phyloP scores from a whole-genome alignment of 2,329 filamentous ascomycete species.

The Capronia americana region DNA sequence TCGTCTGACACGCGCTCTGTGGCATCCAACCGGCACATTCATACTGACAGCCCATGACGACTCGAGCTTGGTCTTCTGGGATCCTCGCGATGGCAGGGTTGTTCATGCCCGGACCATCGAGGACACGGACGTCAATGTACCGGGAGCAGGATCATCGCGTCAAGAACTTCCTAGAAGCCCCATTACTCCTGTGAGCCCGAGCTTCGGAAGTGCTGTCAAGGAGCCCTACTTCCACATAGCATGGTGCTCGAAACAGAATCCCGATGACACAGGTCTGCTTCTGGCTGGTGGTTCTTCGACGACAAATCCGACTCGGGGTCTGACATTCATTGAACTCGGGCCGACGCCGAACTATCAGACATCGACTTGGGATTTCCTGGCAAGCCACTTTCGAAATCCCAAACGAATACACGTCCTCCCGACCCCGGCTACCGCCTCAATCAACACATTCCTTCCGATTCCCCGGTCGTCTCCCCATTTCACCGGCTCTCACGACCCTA shows the following conservation, averaged over 20 bases:
- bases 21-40: conserved; percentile 95
- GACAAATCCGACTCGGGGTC: conserved; percentile 71
- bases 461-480: conserved; percentile 86
- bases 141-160: conserved; percentile 55
- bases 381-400: conserved; percentile 76
- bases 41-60: conserved; percentile 88
- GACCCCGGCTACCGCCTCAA: conserved; percentile 77
- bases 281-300: conserved; percentile 79
- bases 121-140: conserved; percentile 74
- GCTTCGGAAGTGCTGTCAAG: conserved; percentile 62
- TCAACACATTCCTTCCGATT: conserved; percentile 81
- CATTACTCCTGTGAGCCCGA: conserved; percentile 8
- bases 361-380: conserved; percentile 83
- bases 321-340: conserved; percentile 90
- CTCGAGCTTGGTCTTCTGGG: conserved; percentile 91
- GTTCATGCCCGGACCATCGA: conserved; percentile 82
- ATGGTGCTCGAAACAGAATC: conserved; percentile 94
- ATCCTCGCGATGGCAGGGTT: conserved; percentile 83
- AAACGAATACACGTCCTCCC: conserved; percentile 74
- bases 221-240: conserved; percentile 78
- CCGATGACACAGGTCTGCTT: conserved; percentile 88
- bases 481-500: conserved; percentile 84
- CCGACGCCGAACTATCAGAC: conserved; percentile 89
- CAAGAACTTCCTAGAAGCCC: conserved; percentile 41
- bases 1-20: conserved; percentile 79